Percentiles rank a stretch among this genome's conserved stretches.
Conservation (phyloP, 306 rosid species). For the Cicer judaicum region DNA sequence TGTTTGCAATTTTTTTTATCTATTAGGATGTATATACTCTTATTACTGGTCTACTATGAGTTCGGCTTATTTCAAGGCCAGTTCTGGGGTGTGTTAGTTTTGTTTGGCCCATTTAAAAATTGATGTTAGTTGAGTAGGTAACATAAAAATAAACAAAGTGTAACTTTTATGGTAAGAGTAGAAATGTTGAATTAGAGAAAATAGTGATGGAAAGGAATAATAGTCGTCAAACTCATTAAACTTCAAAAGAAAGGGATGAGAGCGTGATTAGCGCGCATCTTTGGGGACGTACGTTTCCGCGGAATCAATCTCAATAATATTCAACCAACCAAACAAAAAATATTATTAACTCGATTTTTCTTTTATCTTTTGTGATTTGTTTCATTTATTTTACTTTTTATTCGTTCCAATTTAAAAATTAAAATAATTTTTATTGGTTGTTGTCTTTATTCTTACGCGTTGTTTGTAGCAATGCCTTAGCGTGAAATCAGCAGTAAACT, state of each 20-base stretch:
- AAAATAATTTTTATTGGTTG: not conserved
- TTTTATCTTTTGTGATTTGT: conserved; percentile 1
- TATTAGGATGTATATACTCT: too few relatives aligned
- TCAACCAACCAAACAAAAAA: not conserved
- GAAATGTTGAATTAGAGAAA: conserved; percentile 22
- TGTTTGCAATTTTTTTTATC: too few relatives aligned
- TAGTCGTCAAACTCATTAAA: conserved; percentile 46
- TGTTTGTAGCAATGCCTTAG: conserved; percentile 33
- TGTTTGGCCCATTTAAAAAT: not conserved
- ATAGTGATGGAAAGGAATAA: conserved; percentile 33
- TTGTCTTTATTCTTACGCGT: conserved; percentile 49
- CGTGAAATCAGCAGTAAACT: conserved; percentile 67
- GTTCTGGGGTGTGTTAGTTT: not conserved
- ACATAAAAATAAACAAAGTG: conserved; percentile 38
- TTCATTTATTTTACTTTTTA: not conserved
- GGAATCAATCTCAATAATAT: conserved; percentile 48
- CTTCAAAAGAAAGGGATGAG: conserved; percentile 54
- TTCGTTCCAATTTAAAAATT: not conserved
- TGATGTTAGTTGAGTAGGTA: conserved; percentile 33
- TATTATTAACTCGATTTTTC: not conserved
- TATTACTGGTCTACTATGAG: too few relatives aligned
- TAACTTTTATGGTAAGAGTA: conserved; percentile 45
- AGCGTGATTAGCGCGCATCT: conserved; percentile 88
- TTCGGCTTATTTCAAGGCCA: too few relatives aligned
- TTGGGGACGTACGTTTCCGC: conserved; percentile 52